phyloP scores from a whole-genome alignment of 2,329 filamentous ascomycete species.

The Arachnomyces sp. region DNA sequence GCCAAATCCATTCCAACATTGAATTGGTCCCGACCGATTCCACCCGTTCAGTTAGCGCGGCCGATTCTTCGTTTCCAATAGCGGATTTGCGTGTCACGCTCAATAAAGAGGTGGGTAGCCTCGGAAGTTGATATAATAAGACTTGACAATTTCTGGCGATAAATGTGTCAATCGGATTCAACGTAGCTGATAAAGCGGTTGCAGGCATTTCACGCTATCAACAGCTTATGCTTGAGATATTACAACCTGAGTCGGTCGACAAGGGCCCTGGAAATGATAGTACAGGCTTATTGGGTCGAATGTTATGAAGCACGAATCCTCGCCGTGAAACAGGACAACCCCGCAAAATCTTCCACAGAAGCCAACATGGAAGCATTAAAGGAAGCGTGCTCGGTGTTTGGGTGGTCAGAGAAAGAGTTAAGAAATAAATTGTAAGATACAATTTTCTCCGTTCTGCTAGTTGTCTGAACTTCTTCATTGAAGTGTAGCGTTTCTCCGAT shows the following conservation, averaged over 20 bases:
- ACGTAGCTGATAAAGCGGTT: background rate
- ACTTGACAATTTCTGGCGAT: too few species aligned
- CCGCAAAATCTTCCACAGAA: slow-evolving; percentile 38
- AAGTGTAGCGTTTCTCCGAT: background rate
- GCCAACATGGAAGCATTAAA: slow-evolving; percentile 45
- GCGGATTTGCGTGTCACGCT: too few species aligned
- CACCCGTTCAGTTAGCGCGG: too few species aligned
- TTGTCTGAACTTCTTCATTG: too few species aligned
- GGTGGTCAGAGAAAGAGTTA: slow-evolving; percentile 51
- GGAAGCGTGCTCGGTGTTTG: slow-evolving; percentile 47
- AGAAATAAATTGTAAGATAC: slow-evolving; percentile 35
- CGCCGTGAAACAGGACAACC: slow-evolving; percentile 31
- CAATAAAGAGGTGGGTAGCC: too few species aligned
- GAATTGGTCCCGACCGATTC: slow-evolving; percentile 5
- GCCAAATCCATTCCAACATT: slow-evolving; percentile 33
- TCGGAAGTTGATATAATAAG: too few species aligned
- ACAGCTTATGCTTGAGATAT: slow-evolving; percentile 18
- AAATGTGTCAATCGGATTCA: too few species aligned
- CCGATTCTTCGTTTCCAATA: too few species aligned
- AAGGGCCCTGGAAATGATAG: slow-evolving; percentile 51
- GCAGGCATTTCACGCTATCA: slow-evolving; percentile 18
- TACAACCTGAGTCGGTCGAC: slow-evolving; percentile 43
- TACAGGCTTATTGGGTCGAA: slow-evolving; percentile 50
- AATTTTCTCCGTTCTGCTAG: background rate
- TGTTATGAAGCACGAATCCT: slow-evolving; percentile 46